Percentiles rank a stretch among this genome's conserved stretches.
Evolutionary conservation across 495 filamentous ascomycete genomes (phyloP).

Genomic region (Entonaema liquescens): DNA sequence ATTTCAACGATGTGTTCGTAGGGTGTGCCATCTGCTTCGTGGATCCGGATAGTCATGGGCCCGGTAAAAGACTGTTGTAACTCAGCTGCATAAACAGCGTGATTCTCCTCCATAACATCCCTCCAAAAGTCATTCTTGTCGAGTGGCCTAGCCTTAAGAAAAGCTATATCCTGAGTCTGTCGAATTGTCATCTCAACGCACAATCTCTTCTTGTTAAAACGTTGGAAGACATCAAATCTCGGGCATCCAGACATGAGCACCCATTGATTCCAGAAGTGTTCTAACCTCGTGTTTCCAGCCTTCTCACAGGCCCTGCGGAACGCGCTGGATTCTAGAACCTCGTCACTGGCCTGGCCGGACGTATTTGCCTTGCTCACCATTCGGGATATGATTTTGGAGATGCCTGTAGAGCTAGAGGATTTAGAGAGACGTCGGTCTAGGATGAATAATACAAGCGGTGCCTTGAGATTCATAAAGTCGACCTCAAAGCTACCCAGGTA

Average conservation of each 20-base stretch:
- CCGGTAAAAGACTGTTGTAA: conserved; percentile 86
- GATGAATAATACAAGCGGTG: conserved; percentile 90
- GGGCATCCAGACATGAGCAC: conserved; percentile 88
- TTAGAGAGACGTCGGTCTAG: conserved; percentile 91
- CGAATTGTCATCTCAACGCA: conserved; percentile 92
- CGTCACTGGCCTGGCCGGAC: conserved; percentile 72
- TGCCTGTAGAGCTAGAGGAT: conserved; percentile 79
- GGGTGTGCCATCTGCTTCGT: conserved; percentile 97
- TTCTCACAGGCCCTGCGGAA: conserved; percentile 88
- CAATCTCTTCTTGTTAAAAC: conserved; percentile 97
- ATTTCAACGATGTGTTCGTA: conserved; percentile 99
- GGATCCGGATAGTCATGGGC: conserved; percentile 96
- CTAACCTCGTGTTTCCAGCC: conserved; percentile 81
- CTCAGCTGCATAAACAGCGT: conserved; percentile 72
- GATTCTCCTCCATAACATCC: conserved; percentile 79
- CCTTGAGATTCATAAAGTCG: conserved; percentile 92
- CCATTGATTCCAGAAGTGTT: conserved; percentile 94
- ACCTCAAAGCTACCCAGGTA: conserved; percentile 81
- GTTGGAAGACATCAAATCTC: conserved; percentile 79
- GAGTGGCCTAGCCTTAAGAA: conserved; percentile 50
- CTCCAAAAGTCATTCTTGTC: conserved; percentile 78
- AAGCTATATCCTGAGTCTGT: conserved; percentile 70
- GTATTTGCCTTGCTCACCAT: conserved; percentile 84
- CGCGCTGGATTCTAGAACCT: conserved; percentile 72
- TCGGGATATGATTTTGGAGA: conserved; percentile 82